A percentile compares a stretch with the other conserved stretches of the same genome.
Conservation (phyloP, 73 alveolate species). For the Tetrahymena borealis region DNA sequence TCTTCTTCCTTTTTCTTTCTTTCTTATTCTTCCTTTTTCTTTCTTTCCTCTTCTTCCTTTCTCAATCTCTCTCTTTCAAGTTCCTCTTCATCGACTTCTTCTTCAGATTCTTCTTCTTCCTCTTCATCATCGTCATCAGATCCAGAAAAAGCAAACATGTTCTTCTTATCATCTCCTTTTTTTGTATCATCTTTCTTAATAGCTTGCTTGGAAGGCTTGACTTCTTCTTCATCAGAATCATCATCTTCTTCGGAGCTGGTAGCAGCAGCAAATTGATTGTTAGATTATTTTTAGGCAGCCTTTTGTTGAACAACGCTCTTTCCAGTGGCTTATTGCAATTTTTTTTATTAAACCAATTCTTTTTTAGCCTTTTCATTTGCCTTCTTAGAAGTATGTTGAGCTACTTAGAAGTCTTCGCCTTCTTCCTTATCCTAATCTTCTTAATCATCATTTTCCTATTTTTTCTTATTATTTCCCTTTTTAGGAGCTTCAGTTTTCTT, state of each 20-base stretch:
- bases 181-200: not conserved
- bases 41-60: conserved; percentile 48
- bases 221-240: not conserved
- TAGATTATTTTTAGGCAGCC: not conserved
- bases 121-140: not conserved
- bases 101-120: conserved; percentile 55
- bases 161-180: not conserved
- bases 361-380: not conserved
- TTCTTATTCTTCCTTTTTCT: conserved; percentile 12
- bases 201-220: not conserved
- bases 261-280: not conserved
- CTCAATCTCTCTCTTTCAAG: conserved; percentile 46
- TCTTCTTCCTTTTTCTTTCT: conserved; percentile 61
- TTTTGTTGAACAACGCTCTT: not conserved
- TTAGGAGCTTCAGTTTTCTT: conserved; percentile 38
- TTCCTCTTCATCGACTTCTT: conserved; percentile 53
- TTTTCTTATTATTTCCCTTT: conserved; percentile 49
- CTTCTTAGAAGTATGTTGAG: not conserved
- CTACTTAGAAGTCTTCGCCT: not conserved
- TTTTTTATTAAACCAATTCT: not conserved
- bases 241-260: not conserved
- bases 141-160: not conserved
- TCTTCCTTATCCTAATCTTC: conserved; percentile 49
- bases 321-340: not conserved
- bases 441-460: not conserved